phyloP scores from a whole-genome alignment of 2,329 filamentous ascomycete genomes.

The Parastagonospora nodorum region DNA sequence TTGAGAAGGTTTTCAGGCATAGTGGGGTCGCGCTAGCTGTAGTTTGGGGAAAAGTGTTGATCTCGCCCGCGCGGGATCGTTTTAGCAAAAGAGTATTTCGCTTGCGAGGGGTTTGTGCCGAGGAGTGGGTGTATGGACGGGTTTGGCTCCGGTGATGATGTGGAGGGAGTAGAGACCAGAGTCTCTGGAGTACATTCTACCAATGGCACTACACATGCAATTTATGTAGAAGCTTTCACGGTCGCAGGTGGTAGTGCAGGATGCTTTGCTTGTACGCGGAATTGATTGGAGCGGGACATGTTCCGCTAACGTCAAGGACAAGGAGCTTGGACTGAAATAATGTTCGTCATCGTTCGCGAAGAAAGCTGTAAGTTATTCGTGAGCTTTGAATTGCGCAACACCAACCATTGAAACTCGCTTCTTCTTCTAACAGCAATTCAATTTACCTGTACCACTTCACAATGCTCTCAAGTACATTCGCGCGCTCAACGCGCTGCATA shows the following conservation, averaged over 20 bases:
- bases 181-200: too few species aligned
- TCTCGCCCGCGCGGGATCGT: background rate
- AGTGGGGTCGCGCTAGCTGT: constrained; percentile 30
- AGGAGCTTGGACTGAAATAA: constrained; percentile 18
- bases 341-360: constrained; percentile 22
- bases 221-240: too few species aligned
- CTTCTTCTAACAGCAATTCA: background rate
- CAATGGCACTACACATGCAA: too few species aligned
- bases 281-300: constrained; percentile 5
- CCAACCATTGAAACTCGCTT: background rate
- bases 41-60: constrained; percentile 12
- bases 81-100: background rate
- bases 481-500: constrained; percentile 24
- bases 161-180: too few species aligned
- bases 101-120: background rate
- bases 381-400: constrained; percentile 5
- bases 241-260: background rate
- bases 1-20: constrained; percentile 15
- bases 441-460: background rate
- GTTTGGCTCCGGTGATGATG: background rate
- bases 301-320: constrained; percentile 14
- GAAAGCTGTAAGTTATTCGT: background rate
- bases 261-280: constrained; percentile 4
- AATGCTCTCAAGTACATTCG: constrained; percentile 27
- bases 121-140: background rate